Evolutionary conservation across 2,329 filamentous ascomycete genomes (phyloP).

Genomic region (Colletotrichum sp.): DNA sequence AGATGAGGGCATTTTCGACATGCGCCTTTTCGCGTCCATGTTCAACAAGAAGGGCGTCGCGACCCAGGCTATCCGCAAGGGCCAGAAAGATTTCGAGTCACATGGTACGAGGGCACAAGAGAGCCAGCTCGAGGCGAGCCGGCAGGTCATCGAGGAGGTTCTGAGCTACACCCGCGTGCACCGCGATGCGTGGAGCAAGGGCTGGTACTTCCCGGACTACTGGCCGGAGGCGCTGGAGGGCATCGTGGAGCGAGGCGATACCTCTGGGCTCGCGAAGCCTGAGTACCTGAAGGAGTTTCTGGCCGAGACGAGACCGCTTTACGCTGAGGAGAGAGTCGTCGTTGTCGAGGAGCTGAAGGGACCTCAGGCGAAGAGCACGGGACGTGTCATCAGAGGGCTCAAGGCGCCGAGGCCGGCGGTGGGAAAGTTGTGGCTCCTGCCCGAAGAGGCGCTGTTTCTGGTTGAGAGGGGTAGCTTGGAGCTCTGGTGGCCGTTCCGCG

Average conservation of each 20-base stretch:
- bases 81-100: slow-evolving; percentile 96
- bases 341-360: slow-evolving; percentile 76
- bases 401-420: slow-evolving; percentile 57
- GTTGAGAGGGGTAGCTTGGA: slow-evolving; percentile 88
- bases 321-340: slow-evolving; percentile 59
- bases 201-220: slow-evolving; percentile 74
- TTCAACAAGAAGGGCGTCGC: slow-evolving; percentile 57
- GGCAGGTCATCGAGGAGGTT: slow-evolving; percentile 88
- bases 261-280: slow-evolving; percentile 2
- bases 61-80: slow-evolving; percentile 79
- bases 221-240: slow-evolving; percentile 38
- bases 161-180: slow-evolving; percentile 80
- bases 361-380: slow-evolving; percentile 77
- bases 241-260: slow-evolving; percentile 2
- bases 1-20: slow-evolving; percentile 86
- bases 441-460: slow-evolving; percentile 89
- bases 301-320: slow-evolving; percentile 31
- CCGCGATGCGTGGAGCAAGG: slow-evolving; percentile 69
- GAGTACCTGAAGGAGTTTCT: slow-evolving; percentile 16
- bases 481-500: slow-evolving; percentile 76
- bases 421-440: slow-evolving; percentile 80
- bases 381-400: slow-evolving; percentile 64
- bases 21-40: slow-evolving; percentile 70
- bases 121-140: slow-evolving; percentile 77
- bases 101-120: slow-evolving; percentile 87